Percentiles rank a stretch among this genome's conserved stretches.
These are phyloP conservation scores for Pseudogymnoascus sp. DNA, from an alignment of 2,329 filamentous ascomycete species.

Conservation along the genomic window DNA sequence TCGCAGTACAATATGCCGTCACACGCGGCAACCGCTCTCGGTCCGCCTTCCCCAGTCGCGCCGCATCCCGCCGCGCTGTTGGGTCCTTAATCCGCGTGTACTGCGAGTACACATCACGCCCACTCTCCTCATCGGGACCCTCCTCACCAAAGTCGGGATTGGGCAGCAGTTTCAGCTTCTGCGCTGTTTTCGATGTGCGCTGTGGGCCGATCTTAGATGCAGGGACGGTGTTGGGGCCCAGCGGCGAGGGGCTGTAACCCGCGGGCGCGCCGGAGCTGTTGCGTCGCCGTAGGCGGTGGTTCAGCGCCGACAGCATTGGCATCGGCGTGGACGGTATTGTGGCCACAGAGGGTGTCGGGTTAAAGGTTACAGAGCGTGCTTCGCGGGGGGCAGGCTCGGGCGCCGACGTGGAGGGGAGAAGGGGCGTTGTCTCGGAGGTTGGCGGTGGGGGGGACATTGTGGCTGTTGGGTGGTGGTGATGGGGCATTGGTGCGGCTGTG, in stretches of 20 bases:
- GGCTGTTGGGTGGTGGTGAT: background rate
- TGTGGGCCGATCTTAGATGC: slow-evolving; percentile 81
- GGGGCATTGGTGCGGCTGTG: background rate
- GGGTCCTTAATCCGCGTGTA: slow-evolving; percentile 97
- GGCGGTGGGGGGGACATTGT: slow-evolving; percentile 1
- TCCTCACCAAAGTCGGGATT: slow-evolving; percentile 79
- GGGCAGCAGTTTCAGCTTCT: slow-evolving; percentile 95
- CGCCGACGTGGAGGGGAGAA: background rate
- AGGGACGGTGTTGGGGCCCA: slow-evolving; percentile 29
- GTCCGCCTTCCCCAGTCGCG: slow-evolving; percentile 86
- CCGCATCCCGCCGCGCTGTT: slow-evolving; percentile 84
- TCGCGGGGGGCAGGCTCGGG: slow-evolving; percentile 16
- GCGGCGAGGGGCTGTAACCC: slow-evolving; percentile 32
- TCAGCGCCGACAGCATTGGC: slow-evolving; percentile 69
- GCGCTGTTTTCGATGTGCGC: slow-evolving; percentile 86
- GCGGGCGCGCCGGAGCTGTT: slow-evolving; percentile 67
- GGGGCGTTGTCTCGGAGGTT: slow-evolving; percentile 9
- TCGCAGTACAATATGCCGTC: slow-evolving; percentile 93
- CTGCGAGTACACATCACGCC: slow-evolving; percentile 92
- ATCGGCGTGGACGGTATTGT: slow-evolving; percentile 40
- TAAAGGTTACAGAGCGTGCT: slow-evolving; percentile 57
- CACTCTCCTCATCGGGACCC: slow-evolving; percentile 76
- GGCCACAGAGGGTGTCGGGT: slow-evolving; percentile 58
- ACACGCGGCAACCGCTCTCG: slow-evolving; percentile 79
- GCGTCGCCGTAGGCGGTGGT: slow-evolving; percentile 77